Percentiles rank a stretch among this genome's conserved stretches.
These are phyloP conservation scores for Colletotrichum sojae DNA, from an alignment of 2,329 filamentous ascomycete species.

Conservation along the genomic window DNA sequence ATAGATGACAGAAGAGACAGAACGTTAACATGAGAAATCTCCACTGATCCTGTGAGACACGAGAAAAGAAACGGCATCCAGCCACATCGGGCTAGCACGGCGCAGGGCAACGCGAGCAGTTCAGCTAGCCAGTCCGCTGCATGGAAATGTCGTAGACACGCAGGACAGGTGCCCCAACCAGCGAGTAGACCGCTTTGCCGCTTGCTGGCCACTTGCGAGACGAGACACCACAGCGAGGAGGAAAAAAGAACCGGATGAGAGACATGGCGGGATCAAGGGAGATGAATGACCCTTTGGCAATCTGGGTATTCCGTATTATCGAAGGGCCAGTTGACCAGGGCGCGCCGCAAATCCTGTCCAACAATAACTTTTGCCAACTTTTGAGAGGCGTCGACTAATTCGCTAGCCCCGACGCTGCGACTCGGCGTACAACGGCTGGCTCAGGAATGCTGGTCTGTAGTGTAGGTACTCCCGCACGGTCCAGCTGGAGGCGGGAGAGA, in stretches of 20 bases:
- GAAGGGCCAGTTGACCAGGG: slow-evolving; percentile 1
- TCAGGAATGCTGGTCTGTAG: slow-evolving; percentile 11
- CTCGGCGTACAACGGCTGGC: slow-evolving; percentile 28
- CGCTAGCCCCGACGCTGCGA: slow-evolving; percentile 20
- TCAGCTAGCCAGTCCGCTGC: slow-evolving; percentile 21
- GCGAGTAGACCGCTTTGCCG: neutral
- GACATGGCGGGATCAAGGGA: slow-evolving; percentile 31
- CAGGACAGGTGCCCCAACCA: slow-evolving; percentile 16
- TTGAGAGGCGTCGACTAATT: slow-evolving; percentile 12
- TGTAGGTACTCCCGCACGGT: slow-evolving; percentile 8
- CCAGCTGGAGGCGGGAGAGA: slow-evolving; percentile 7
- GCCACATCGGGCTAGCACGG: slow-evolving; percentile 17
- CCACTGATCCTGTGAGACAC: slow-evolving; percentile 12
- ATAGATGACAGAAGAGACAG: slow-evolving; percentile 23
- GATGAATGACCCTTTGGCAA: neutral
- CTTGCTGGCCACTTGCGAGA: slow-evolving; percentile 2
- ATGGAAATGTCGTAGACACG: slow-evolving; percentile 36
- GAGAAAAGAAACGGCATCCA: slow-evolving; percentile 33
- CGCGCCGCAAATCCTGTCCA: slow-evolving; percentile 8
- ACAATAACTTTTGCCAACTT: slow-evolving; percentile 14
- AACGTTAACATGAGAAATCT: slow-evolving; percentile 3
- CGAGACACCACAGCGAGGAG: neutral
- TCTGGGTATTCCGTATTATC: too few relatives aligned
- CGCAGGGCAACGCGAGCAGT: slow-evolving; percentile 19
- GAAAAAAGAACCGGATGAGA: slow-evolving; percentile 14